Evolutionary conservation across 352 stramenopile species (phyloP).

Genomic region (Hyaloperonospora brassicae): DNA sequence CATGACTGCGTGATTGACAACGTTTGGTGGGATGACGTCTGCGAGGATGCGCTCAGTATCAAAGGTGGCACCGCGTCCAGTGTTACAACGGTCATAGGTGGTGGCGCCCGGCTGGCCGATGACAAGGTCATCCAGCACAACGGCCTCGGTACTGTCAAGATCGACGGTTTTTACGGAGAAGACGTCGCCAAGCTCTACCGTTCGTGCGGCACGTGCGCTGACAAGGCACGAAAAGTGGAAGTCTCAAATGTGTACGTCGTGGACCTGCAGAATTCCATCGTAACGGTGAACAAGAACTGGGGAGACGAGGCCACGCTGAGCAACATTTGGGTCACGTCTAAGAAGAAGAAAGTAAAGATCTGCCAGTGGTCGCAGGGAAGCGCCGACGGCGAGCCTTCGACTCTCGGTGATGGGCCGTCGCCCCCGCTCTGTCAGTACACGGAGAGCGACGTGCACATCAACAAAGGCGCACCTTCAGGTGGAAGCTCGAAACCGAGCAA

Average conservation of each 20-base stretch:
- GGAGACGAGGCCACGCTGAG: too few species aligned
- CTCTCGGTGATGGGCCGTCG: constrained; percentile 28
- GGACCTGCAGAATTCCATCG: constrained; percentile 29
- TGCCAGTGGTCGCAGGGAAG: constrained; percentile 5
- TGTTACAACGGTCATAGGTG: constrained; percentile 28
- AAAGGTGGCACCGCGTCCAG: constrained; percentile 31
- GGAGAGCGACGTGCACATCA: constrained; percentile 16
- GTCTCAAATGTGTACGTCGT: constrained; percentile 26
- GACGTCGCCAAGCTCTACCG: constrained; percentile 21
- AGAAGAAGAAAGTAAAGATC: constrained; percentile 7
- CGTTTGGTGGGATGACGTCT: constrained; percentile 27
- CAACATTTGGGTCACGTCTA: too few species aligned
- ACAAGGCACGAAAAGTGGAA: constrained; percentile 32
- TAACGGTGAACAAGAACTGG: constrained; percentile 49
- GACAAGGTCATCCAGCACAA: constrained; percentile 55
- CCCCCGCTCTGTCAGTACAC: constrained; percentile 23
- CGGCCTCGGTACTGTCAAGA: constrained; percentile 18
- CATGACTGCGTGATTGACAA: constrained; percentile 19
- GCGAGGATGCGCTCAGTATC: constrained; percentile 31
- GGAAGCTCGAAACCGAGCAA: too few species aligned
- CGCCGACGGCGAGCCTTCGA: constrained; percentile 14
- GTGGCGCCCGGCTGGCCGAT: constrained; percentile 37
- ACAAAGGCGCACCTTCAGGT: neutral
- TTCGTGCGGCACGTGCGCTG: constrained; percentile 22
- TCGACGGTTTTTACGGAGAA: constrained; percentile 19